Evolutionary conservation across 2,329 filamentous ascomycete species (phyloP).

Genomic region (Ascomycota sp.): DNA sequence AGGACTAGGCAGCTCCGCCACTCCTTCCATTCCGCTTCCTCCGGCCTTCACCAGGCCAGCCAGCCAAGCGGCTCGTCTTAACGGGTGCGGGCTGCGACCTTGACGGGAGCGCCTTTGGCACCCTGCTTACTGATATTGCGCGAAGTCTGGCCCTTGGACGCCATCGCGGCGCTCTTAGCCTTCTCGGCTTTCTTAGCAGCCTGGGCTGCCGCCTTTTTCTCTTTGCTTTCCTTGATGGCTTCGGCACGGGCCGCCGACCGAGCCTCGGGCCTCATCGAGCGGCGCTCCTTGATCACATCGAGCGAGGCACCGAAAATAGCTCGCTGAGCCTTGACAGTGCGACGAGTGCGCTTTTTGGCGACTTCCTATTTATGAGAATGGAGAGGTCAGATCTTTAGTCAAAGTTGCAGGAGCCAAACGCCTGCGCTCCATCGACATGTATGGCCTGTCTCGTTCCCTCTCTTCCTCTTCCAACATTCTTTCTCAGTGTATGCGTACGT

Average conservation of each 20-base stretch:
- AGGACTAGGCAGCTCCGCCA: too few species aligned
- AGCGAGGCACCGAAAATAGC: conserved; percentile 97
- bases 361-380: conserved; percentile 51
- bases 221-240: conserved; percentile 95
- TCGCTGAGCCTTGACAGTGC: conserved; percentile 95
- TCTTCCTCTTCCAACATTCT: background rate
- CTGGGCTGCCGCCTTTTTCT: conserved; percentile 80
- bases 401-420: too few species aligned
- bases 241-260: conserved; percentile 72
- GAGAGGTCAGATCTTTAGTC: too few species aligned
- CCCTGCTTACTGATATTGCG: conserved; percentile 93
- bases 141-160: conserved; percentile 56
- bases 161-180: conserved; percentile 67
- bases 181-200: conserved; percentile 98
- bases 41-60: too few species aligned
- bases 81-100: conserved; percentile 73
- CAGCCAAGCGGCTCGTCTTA: too few species aligned
- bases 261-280: conserved; percentile 83
- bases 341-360: conserved; percentile 98
- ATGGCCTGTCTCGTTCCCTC: background rate
- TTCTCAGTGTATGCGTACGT: too few species aligned
- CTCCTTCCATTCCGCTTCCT: too few species aligned
- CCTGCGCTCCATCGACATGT: background rate
- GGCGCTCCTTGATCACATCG: conserved; percentile 99
- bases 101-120: conserved; percentile 71